Conservation (phyloP, 306 rosid genomes). For the Neltuma alba region DNA sequence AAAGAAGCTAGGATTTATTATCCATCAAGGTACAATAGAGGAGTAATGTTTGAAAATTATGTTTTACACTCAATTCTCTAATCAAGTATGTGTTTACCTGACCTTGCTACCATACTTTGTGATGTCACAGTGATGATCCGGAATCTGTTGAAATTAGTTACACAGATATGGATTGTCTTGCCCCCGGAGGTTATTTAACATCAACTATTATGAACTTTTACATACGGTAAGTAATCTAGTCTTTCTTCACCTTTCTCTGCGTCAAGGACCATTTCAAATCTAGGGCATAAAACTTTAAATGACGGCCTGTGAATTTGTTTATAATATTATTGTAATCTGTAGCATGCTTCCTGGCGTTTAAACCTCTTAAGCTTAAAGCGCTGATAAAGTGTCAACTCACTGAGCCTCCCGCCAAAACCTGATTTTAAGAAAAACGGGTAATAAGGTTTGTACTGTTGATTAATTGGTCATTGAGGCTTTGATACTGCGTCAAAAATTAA, state of each 20-base stretch:
- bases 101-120: conserved; percentile 30
- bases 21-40: conserved; percentile 75
- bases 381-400: neutral
- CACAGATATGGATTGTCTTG: conserved; percentile 75
- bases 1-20: conserved; percentile 75
- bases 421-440: neutral
- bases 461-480: neutral
- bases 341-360: neutral
- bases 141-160: conserved; percentile 76
- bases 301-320: neutral
- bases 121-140: conserved; percentile 81
- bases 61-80: conserved; percentile 25
- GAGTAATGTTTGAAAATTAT: conserved; percentile 22
- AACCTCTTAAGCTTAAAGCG: neutral
- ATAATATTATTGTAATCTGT: neutral
- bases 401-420: neutral
- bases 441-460: neutral
- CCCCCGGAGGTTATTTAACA: conserved; percentile 74
- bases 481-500: neutral
- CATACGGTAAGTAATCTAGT: conserved; percentile 61
- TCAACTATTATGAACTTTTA: conserved; percentile 93
- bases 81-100: conserved; percentile 13
- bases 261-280: neutral
- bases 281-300: neutral
- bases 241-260: neutral